Percentiles rank a stretch among this genome's conserved stretches.
Evolutionary conservation across 2,329 filamentous ascomycete genomes (phyloP).

Genomic region (Lachnellula occidentalis): DNA sequence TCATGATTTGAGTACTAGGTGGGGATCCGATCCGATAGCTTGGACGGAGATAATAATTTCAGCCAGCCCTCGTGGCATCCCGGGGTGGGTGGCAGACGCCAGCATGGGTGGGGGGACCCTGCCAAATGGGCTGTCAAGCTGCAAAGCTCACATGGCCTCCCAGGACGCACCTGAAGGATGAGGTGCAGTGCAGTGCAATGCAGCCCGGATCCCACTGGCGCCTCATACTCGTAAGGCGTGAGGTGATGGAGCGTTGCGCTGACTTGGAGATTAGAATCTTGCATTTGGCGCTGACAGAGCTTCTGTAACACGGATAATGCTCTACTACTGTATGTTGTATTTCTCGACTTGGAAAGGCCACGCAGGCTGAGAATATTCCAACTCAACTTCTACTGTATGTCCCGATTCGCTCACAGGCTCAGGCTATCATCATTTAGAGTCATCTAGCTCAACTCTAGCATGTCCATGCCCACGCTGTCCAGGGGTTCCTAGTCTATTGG

Average conservation of each 20-base stretch:
- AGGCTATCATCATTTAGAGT: too few relatives aligned
- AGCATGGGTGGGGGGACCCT: constrained; percentile 4
- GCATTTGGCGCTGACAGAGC: too few relatives aligned
- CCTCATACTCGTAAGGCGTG: neutral
- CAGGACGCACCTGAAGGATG: neutral
- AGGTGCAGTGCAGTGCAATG: neutral
- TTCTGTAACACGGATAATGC: too few relatives aligned
- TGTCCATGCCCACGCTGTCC: too few relatives aligned
- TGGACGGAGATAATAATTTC: constrained; percentile 4
- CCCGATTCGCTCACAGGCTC: too few relatives aligned
- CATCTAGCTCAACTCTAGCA: too few relatives aligned
- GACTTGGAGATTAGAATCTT: neutral
- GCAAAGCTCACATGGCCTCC: neutral
- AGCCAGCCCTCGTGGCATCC: constrained; percentile 15
- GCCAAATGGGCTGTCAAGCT: constrained; percentile 4
- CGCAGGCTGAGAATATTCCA: too few relatives aligned
- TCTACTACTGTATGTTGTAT: too few relatives aligned
- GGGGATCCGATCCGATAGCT: constrained; percentile 2
- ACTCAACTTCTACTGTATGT: too few relatives aligned
- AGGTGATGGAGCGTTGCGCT: neutral
- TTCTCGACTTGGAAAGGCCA: too few relatives aligned
- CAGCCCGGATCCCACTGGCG: neutral
- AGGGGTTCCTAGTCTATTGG: too few relatives aligned
- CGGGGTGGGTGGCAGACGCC: constrained; percentile 4
- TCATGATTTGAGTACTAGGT: constrained; percentile 5